Evolutionary conservation across 352 stramenopile genomes (phyloP).

Genomic region (Phytophthora pistaciae): DNA sequence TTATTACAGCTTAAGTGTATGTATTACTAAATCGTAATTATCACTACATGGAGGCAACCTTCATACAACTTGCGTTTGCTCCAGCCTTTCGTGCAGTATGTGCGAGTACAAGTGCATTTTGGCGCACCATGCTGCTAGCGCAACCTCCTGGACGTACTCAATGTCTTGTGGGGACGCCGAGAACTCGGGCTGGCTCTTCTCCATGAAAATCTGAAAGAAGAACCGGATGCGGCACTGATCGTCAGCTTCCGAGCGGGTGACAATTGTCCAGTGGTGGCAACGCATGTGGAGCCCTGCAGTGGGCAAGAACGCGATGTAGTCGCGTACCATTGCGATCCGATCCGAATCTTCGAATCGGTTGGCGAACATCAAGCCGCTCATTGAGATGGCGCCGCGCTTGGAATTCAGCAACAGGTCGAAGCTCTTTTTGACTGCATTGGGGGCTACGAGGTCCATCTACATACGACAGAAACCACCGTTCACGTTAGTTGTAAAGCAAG

Average conservation of each 20-base stretch:
- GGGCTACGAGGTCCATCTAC: conserved; percentile 6
- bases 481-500: neutral
- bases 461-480: neutral
- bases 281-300: conserved; percentile 16
- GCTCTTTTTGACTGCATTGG: conserved; percentile 19
- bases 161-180: conserved; percentile 2
- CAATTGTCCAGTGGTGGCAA: conserved; percentile 23
- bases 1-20: too few species aligned
- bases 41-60: too few species aligned
- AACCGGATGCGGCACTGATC: conserved; percentile 7
- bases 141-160: conserved; percentile 18
- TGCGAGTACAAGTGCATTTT: conserved; percentile 27
- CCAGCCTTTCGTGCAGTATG: conserved; percentile 2
- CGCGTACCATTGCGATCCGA: conserved; percentile 12
- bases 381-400: neutral
- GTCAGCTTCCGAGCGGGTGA: neutral
- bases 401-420: conserved; percentile 24
- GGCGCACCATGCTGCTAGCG: conserved; percentile 6
- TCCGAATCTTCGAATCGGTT: conserved; percentile 1
- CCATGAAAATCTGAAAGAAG: conserved; percentile 13
- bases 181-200: neutral
- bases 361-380: conserved; percentile 25
- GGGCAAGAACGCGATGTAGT: conserved; percentile 15
- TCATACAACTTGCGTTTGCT: neutral
- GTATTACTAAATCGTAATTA: too few species aligned